phyloP scores from a whole-genome alignment of 495 filamentous ascomycete genomes.

The Xylaria intraflava region DNA sequence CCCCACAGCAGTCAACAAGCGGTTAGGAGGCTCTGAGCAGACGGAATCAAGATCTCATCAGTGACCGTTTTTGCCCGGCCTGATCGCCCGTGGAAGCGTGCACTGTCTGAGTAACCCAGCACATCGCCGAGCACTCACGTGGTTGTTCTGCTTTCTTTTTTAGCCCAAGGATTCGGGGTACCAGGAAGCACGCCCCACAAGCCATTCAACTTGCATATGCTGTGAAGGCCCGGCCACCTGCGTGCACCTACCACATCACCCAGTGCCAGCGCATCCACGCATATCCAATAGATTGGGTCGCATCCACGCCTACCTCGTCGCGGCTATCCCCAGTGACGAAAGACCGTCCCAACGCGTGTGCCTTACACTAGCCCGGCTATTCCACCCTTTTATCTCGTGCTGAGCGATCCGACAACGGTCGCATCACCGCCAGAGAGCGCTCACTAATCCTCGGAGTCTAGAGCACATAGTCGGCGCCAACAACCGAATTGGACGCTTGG shows the following conservation, averaged over 20 bases:
- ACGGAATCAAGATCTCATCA: slow-evolving; percentile 28
- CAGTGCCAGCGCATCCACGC: slow-evolving; percentile 54
- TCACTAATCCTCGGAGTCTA: neutral
- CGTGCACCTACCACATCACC: slow-evolving; percentile 44
- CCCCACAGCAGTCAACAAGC: slow-evolving; percentile 27
- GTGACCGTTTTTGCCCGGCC: slow-evolving; percentile 30
- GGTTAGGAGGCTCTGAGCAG: slow-evolving; percentile 20
- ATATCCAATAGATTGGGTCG: slow-evolving; percentile 51
- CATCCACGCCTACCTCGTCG: slow-evolving; percentile 43
- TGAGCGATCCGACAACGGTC: slow-evolving; percentile 13
- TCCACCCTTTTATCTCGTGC: slow-evolving; percentile 25
- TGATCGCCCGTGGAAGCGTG: slow-evolving; percentile 7
- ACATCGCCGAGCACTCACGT: slow-evolving; percentile 36
- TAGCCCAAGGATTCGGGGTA: slow-evolving; percentile 35
- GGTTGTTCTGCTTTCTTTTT: slow-evolving; percentile 30
- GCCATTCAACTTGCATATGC: slow-evolving; percentile 53
- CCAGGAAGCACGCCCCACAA: slow-evolving; percentile 42
- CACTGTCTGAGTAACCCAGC: slow-evolving; percentile 10
- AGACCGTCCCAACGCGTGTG: slow-evolving; percentile 35
- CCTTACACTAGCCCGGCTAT: slow-evolving; percentile 33
- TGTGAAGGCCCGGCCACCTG: slow-evolving; percentile 46
- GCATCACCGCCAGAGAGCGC: neutral
- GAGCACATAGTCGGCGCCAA: slow-evolving; percentile 16
- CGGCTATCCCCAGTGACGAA: slow-evolving; percentile 43
- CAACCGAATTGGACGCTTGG: slow-evolving; percentile 22